Evolutionary conservation across 1,284 basidiomycete genomes (phyloP).

Genomic region (Malassezia brasiliensis): DNA sequence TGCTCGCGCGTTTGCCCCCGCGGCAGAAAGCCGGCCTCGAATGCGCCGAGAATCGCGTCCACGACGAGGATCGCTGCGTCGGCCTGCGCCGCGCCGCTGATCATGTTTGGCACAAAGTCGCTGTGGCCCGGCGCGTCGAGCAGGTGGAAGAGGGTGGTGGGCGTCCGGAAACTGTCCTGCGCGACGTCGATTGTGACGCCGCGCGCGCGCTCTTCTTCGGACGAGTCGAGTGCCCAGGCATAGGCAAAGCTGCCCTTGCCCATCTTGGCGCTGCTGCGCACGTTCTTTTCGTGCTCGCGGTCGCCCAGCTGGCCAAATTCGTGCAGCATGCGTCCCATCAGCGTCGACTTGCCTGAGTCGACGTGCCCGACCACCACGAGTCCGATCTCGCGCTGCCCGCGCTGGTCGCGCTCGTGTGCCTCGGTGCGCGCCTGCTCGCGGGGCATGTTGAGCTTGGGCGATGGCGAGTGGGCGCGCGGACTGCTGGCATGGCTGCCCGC

Average conservation of each 20-base stretch:
- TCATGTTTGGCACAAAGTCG: slow-evolving; percentile 99
- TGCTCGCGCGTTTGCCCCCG: slow-evolving; percentile 97
- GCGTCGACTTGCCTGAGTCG: slow-evolving; percentile 93
- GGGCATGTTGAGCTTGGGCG: slow-evolving; percentile 63
- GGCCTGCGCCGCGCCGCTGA: slow-evolving; percentile 91
- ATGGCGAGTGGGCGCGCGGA: slow-evolving; percentile 36
- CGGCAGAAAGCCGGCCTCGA: slow-evolving; percentile 86
- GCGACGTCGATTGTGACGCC: slow-evolving; percentile 98
- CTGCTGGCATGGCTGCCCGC: slow-evolving; percentile 18
- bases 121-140: slow-evolving; percentile 93
- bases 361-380: slow-evolving; percentile 94
- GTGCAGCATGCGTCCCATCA: slow-evolving; percentile 88
- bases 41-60: slow-evolving; percentile 79
- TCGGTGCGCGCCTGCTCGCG: slow-evolving; percentile 77
- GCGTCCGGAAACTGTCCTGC: slow-evolving; percentile 67
- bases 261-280: slow-evolving; percentile 76
- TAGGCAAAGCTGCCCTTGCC: slow-evolving; percentile 94
- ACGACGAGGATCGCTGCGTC: slow-evolving; percentile 93
- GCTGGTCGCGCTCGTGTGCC: slow-evolving; percentile 57
- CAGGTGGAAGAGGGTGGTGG: slow-evolving; percentile 71
- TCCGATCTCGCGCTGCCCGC: slow-evolving; percentile 64
- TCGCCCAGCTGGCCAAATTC: slow-evolving; percentile 81
- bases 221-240: slow-evolving; percentile 93
- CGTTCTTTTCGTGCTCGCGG: slow-evolving; percentile 71
- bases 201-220: slow-evolving; percentile 80